Evolutionary conservation across 257 asterid genomes (phyloP), one percentile per base, ranked within the genome.

Genomic region (Ajuga chamaepitys): DNA sequence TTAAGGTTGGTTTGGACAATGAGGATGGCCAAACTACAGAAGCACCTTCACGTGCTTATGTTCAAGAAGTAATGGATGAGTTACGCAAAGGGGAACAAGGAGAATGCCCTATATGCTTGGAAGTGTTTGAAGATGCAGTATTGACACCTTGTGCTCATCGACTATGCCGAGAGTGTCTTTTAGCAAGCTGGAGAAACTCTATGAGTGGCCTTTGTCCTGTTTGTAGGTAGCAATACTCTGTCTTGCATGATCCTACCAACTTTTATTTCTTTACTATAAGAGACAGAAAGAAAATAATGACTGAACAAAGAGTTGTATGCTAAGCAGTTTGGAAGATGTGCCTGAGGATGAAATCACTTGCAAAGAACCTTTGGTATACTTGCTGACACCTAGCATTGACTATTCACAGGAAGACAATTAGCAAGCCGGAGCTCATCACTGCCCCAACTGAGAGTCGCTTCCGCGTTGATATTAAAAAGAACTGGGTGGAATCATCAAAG

Each of bases 61-160:
- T 93, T 80, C 85, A 82, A 78, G 99, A 89, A 81, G 97, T 93
- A 41, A 85, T 93, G 73, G 95, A 85, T 16, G 97, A 89, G 80
- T 71, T 93, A 57, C 84, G 88, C 65, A 89, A 84, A 68, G 96
- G 96, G 64, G 95, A 89, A 75, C 85, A 77, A 61, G 99, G 95
- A 71, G 97, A 93, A 77, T 93, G 99, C 72, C 99, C 99, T 18
- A 89, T 93, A 66, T 93, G 99, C 86, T 86, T 93, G 42, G 99
- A 93, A 78, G 96, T 94, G 71, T 93, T 84, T 78, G 99, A 93
- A 89, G 99, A 93, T 84, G 88, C 99, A 59, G 96, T 87, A 65
- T 78, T 93, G 84, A 93, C 99, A 44, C 97, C 99, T 64, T 93
- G 99, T 83, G 99, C 99, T 77, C 99, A 93, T 79, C 79, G 83